Percentiles rank a stretch among this genome's conserved stretches.
phyloP scores from a whole-genome alignment of 2,329 filamentous ascomycete species.

The Xylaria arbuscula region DNA sequence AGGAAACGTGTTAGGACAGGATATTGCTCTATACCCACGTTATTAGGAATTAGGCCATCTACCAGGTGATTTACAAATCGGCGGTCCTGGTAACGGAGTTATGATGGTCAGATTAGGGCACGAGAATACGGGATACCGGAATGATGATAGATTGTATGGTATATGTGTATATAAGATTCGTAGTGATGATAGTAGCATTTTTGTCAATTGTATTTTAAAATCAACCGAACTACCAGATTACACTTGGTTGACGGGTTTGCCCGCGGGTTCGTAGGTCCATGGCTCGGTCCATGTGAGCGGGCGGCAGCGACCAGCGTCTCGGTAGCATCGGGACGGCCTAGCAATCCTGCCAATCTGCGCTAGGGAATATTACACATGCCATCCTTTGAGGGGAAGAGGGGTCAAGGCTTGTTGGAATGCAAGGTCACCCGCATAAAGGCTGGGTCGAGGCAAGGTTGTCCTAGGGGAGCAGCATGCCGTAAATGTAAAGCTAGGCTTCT shows the following conservation, averaged over 20 bases:
- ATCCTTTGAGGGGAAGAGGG: constrained; percentile 7
- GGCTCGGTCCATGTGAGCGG: too few species aligned
- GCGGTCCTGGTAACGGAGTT: neutral
- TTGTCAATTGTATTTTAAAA: neutral
- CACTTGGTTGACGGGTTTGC: neutral
- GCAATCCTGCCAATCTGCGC: neutral
- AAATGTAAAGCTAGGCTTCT: neutral
- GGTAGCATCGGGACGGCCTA: neutral
- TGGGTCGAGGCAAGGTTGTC: neutral
- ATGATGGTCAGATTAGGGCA: neutral
- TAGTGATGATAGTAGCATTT: neutral
- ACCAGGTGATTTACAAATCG: neutral
- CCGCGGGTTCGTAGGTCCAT: neutral
- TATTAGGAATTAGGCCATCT: neutral
- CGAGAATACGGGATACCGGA: constrained; percentile 2
- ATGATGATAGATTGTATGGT: constrained; percentile 1
- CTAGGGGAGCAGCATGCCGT: neutral
- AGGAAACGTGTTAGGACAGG: neutral
- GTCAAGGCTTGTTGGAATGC: neutral
- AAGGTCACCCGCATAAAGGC: neutral
- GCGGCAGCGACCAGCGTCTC: neutral
- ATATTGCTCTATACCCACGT: neutral
- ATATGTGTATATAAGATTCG: constrained; percentile 7
- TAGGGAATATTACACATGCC: neutral
- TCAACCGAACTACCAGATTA: neutral